A percentile compares a stretch with the other conserved stretches of the same genome.
Evolutionary conservation across 2,329 filamentous ascomycete species (phyloP).

Genomic region (Tolypocladium endophyticum): DNA sequence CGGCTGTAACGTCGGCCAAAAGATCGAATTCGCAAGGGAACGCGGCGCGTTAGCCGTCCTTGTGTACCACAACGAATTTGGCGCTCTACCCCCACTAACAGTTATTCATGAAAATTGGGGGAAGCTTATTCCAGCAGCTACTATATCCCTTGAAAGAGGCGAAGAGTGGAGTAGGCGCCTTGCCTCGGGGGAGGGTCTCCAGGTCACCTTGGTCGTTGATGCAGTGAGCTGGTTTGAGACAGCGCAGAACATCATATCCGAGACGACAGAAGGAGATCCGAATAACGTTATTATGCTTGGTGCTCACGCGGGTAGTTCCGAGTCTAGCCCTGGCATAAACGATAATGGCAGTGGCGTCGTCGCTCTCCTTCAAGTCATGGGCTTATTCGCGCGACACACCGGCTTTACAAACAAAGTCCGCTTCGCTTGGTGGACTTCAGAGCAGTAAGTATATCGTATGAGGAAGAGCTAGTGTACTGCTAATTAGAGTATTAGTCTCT

Average conservation of each 20-base stretch:
- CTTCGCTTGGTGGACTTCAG: slow-evolving; percentile 28
- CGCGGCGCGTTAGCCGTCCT: slow-evolving; percentile 34
- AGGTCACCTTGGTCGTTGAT: slow-evolving; percentile 20
- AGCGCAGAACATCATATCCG: slow-evolving; percentile 28
- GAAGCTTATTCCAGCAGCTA: slow-evolving; percentile 19
- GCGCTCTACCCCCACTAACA: slow-evolving; percentile 33
- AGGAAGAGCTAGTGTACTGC: not conserved
- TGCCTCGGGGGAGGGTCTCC: slow-evolving; percentile 16
- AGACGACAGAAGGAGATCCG: slow-evolving; percentile 27
- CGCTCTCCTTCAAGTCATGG: slow-evolving; percentile 23
- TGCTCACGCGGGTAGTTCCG: slow-evolving; percentile 27
- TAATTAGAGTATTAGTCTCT: slow-evolving; percentile 8
- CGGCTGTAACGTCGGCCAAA: slow-evolving; percentile 28
- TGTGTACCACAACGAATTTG: slow-evolving; percentile 49
- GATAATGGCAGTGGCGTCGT: slow-evolving; percentile 27
- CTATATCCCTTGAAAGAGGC: slow-evolving; percentile 20
- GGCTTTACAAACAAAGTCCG: slow-evolving; percentile 29
- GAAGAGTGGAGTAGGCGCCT: slow-evolving; percentile 19
- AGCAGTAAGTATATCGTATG: slow-evolving; percentile 20
- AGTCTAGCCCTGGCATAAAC: slow-evolving; percentile 27
- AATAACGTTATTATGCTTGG: slow-evolving; percentile 29
- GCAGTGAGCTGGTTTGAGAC: slow-evolving; percentile 18
- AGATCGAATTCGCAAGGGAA: slow-evolving; percentile 28
- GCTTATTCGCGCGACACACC: slow-evolving; percentile 20
- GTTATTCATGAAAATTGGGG: slow-evolving; percentile 29